These are phyloP conservation scores for Orbilia oligospora DNA, from an alignment of 2,329 filamentous ascomycete genomes.

Conservation along the genomic window DNA sequence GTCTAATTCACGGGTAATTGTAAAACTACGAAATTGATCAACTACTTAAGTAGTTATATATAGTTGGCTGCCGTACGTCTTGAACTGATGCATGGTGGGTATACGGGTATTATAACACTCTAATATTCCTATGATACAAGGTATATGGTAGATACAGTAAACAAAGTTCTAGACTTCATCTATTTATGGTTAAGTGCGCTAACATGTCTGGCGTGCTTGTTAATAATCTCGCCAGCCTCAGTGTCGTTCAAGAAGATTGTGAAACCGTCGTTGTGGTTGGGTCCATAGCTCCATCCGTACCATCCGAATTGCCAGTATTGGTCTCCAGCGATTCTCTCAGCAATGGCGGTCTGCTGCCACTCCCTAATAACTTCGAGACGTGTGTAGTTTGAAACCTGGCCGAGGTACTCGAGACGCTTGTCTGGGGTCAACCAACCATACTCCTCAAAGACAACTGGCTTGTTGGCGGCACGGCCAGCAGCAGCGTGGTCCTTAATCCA, in stretches of 20 bases:
- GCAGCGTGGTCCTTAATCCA: constrained; percentile 73
- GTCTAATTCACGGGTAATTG: no score
- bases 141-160: constrained; percentile 36
- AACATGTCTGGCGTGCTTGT: constrained; percentile 69
- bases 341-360: constrained; percentile 71
- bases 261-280: constrained; percentile 73
- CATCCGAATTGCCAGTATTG: constrained; percentile 74
- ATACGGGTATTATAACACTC: constrained; percentile 39
- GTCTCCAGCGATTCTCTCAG: constrained; percentile 70
- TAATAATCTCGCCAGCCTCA: constrained; percentile 69
- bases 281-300: constrained; percentile 71
- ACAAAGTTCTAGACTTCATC: constrained; percentile 22
- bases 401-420: constrained; percentile 69
- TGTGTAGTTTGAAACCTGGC: constrained; percentile 68
- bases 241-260: constrained; percentile 72
- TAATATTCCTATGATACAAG: constrained; percentile 51
- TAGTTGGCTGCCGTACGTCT: no score
- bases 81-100: no score
- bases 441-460: constrained; percentile 73
- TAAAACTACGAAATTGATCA: no score
- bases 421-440: constrained; percentile 73
- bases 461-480: constrained; percentile 68
- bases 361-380: constrained; percentile 69
- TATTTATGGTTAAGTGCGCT: constrained; percentile 65
- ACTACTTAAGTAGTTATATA: no score